Conservation (phyloP, 768 basidiomycete species). For the Cystobasidium tubakii region DNA sequence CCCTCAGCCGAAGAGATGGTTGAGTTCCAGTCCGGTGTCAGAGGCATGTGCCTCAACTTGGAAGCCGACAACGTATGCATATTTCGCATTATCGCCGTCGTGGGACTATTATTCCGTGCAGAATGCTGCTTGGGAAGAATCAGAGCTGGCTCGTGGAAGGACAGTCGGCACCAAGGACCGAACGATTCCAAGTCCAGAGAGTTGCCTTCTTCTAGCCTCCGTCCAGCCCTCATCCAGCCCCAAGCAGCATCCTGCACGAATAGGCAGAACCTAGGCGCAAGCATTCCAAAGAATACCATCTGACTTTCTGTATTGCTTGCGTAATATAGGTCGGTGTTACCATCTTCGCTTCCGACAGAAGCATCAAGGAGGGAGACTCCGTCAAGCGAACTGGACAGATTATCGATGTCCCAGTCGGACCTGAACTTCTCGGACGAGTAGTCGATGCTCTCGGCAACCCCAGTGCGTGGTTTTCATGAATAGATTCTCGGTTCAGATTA, state of each 20-base stretch:
- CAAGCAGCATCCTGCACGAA: not conserved
- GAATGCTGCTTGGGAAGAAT: not conserved
- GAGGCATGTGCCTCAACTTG: slow-evolving; percentile 99
- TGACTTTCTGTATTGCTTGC: not conserved
- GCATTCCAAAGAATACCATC: not conserved
- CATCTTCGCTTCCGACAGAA: slow-evolving; percentile 77
- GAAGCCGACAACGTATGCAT: slow-evolving; percentile 66
- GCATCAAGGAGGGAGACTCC: slow-evolving; percentile 99
- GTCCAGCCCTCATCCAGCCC: too few relatives aligned
- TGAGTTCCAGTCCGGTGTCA: slow-evolving; percentile 99
- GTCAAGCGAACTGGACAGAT: slow-evolving; percentile 99
- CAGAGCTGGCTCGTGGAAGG: not conserved
- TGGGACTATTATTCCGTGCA: not conserved
- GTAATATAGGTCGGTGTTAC: slow-evolving; percentile 80
- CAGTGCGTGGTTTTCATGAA: slow-evolving; percentile 48
- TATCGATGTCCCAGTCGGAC: slow-evolving; percentile 98
- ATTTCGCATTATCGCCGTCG: not conserved
- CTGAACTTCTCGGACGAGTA: slow-evolving; percentile 93
- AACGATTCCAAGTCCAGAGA: too few relatives aligned
- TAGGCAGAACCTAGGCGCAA: too few relatives aligned
- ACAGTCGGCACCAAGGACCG: too few relatives aligned
- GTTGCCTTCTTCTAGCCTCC: too few relatives aligned
- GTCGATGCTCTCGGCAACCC: slow-evolving; percentile 99
- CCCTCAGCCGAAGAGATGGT: slow-evolving; percentile 90
- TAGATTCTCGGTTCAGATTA: not conserved